A percentile compares a stretch with the other conserved stretches of the same genome.
These are phyloP conservation scores for Aspergillus sp. DNA, from an alignment of 2,329 filamentous ascomycete genomes.

Conservation along the genomic window DNA sequence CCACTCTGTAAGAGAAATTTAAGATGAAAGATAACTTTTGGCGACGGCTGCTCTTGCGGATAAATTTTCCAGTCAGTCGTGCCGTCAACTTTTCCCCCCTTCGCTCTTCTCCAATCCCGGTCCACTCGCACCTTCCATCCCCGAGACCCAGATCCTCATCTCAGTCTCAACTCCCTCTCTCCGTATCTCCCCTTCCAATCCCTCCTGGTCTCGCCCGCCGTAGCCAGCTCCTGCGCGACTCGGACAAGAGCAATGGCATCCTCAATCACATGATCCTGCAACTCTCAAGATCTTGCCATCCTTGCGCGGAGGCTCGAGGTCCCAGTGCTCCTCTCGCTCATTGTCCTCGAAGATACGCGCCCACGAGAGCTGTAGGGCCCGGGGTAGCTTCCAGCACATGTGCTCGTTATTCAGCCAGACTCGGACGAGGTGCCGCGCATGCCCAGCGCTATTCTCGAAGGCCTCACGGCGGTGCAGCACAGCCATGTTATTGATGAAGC, in stretches of 20 bases:
- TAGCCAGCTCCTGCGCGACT: background rate
- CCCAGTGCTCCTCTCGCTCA: slow-evolving; percentile 12
- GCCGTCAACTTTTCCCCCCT: background rate
- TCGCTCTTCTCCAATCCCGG: background rate
- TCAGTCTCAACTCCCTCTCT: background rate
- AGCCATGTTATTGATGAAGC: slow-evolving; percentile 16
- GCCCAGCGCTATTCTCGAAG: slow-evolving; percentile 9
- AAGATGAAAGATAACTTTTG: background rate
- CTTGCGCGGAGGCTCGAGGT: slow-evolving; percentile 9
- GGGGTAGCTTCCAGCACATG: slow-evolving; percentile 14
- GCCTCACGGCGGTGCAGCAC: slow-evolving; percentile 12
- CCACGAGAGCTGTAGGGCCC: slow-evolving; percentile 9
- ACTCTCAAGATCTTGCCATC: slow-evolving; percentile 13
- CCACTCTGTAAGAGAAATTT: background rate
- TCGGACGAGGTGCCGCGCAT: slow-evolving; percentile 11
- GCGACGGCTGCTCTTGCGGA: background rate
- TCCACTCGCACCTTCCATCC: background rate
- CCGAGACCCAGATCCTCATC: background rate
- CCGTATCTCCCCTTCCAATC: background rate
- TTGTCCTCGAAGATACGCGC: slow-evolving; percentile 12
- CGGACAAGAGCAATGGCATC: background rate
- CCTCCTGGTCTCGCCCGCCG: background rate
- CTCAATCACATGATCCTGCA: slow-evolving; percentile 12
- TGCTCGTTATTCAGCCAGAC: slow-evolving; percentile 12
- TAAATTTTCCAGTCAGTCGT: background rate